Percentiles rank a stretch among this genome's conserved stretches.
These are phyloP conservation scores for Candida pseudoglaebosa DNA, from an alignment of 805 yeast genomes.

Conservation along the genomic window DNA sequence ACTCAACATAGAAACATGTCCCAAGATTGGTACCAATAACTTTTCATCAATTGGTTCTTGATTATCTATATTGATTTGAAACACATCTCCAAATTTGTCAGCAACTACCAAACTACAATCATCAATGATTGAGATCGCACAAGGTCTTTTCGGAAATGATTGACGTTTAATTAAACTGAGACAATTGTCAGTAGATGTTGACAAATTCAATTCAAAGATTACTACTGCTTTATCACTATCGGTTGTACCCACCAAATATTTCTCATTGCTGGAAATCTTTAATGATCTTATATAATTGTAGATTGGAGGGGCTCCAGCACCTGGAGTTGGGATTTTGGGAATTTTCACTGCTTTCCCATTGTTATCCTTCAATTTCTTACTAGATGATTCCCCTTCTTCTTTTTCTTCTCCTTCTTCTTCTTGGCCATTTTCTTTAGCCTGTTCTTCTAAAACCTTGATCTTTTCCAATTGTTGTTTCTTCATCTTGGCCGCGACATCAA, in stretches of 20 bases:
- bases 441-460: conserved; percentile 16
- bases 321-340: conserved; percentile 58
- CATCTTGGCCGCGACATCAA: conserved; percentile 43
- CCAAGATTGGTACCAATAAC: conserved; percentile 63
- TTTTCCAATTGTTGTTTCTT: conserved; percentile 47
- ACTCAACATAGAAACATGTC: conserved; percentile 97
- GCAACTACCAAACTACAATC: conserved; percentile 61
- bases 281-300: conserved; percentile 68
- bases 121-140: conserved; percentile 60
- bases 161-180: conserved; percentile 62
- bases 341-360: conserved; percentile 20
- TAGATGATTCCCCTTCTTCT: conserved; percentile 1
- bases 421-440: conserved; percentile 24
- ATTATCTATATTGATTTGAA: conserved; percentile 46
- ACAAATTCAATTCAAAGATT: conserved; percentile 46
- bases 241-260: conserved; percentile 61
- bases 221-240: conserved; percentile 82
- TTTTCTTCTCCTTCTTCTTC: conserved; percentile 10
- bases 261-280: conserved; percentile 46
- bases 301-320: conserved; percentile 65
- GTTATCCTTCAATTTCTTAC: conserved; percentile 28
- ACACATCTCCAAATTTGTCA: conserved; percentile 97
- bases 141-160: conserved; percentile 88
- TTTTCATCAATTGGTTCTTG: conserved; percentile 39
- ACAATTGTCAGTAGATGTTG: conserved; percentile 30